Conservation (phyloP, 1,139 yeast species). For the Trichomonascaceae sp. region DNA sequence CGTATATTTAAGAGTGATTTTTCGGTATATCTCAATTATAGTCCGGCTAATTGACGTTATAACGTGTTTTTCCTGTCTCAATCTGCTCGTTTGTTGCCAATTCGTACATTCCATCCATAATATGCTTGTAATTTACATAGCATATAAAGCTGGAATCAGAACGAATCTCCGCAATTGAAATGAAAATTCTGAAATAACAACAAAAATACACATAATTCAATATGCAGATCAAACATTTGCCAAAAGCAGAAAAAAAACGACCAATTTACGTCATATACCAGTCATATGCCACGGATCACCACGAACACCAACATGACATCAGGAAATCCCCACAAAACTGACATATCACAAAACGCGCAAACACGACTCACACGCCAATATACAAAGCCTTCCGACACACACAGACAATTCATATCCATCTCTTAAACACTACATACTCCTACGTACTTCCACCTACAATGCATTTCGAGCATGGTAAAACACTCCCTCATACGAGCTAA, state of each 20-base stretch:
- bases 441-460: neutral
- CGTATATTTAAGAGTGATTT: neutral
- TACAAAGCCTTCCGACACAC: too few relatives aligned
- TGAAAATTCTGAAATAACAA: neutral
- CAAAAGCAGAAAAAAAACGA: neutral
- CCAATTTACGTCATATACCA: too few relatives aligned
- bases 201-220: neutral
- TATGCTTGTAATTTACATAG: neutral
- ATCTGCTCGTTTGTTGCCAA: neutral
- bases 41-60: neutral
- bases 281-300: too few relatives aligned
- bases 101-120: neutral
- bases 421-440: neutral
- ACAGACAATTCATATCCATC: too few relatives aligned
- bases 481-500: conserved; percentile 6
- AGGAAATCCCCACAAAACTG: too few relatives aligned
- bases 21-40: neutral
- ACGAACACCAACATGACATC: too few relatives aligned
- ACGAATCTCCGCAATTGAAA: neutral
- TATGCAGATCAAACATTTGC: neutral
- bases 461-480: conserved; percentile 1
- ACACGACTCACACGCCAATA: too few relatives aligned
- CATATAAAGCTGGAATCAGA: neutral
- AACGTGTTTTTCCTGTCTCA: neutral
- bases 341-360: too few relatives aligned